A percentile compares a stretch with the other conserved stretches of the same genome.
Evolutionary conservation across 441 rosid genomes (phyloP).

Genomic region (Gossypium aridum): DNA sequence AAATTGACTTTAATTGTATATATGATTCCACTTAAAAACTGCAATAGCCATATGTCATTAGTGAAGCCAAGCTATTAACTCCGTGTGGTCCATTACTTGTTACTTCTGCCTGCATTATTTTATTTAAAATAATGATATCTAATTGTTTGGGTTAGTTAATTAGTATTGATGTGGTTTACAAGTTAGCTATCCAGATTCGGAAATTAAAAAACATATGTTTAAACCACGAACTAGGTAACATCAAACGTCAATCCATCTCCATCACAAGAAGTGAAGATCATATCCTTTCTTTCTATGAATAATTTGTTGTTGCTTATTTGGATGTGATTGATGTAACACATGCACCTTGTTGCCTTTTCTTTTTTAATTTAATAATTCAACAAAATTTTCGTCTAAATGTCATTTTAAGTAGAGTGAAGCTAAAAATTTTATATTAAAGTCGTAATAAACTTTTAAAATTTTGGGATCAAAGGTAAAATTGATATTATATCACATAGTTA

Average conservation of each 20-base stretch:
- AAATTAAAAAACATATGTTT: neutral
- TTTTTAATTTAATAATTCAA: too few relatives aligned
- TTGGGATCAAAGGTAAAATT: too few relatives aligned
- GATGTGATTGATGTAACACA: too few relatives aligned
- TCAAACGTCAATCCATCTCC: neutral
- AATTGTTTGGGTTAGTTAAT: neutral
- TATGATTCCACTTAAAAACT: too few relatives aligned
- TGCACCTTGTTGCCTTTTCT: too few relatives aligned
- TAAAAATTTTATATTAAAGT: too few relatives aligned
- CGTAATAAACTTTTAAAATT: too few relatives aligned
- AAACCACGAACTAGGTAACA: neutral
- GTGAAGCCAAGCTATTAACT: neutral
- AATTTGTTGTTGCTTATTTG: neutral
- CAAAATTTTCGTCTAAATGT: too few relatives aligned
- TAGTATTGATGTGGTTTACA: neutral
- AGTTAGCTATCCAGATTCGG: neutral
- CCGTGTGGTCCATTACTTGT: neutral
- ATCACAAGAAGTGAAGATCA: neutral
- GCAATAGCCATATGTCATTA: too few relatives aligned
- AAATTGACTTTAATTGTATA: too few relatives aligned
- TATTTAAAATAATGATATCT: neutral
- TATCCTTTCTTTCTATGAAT: neutral
- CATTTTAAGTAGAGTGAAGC: too few relatives aligned
- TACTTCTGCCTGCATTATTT: neutral
- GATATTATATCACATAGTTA: too few relatives aligned